phyloP scores from a whole-genome alignment of 2,329 filamentous ascomycete genomes.

The Sporothrix luriei region DNA sequence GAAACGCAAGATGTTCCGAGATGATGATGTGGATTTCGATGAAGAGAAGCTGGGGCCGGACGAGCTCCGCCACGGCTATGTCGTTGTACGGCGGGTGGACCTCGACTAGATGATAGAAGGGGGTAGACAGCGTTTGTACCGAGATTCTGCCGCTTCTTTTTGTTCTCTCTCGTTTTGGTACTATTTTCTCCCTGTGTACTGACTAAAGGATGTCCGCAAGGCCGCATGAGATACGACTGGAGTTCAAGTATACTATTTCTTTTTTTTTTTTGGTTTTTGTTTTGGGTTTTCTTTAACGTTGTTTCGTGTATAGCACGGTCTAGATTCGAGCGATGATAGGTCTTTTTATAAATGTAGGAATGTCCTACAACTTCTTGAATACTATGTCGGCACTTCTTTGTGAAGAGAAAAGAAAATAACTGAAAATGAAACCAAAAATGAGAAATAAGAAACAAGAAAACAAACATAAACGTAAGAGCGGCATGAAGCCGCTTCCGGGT shows the following conservation, averaged over 20 bases:
- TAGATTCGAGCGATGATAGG: background rate
- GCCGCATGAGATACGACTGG: slow-evolving; percentile 11
- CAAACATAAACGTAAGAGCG: background rate
- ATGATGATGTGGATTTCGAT: slow-evolving; percentile 50
- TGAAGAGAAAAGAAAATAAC: background rate
- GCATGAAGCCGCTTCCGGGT: background rate
- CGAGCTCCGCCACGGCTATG: slow-evolving; percentile 55
- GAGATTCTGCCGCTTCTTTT: background rate
- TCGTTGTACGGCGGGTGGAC: slow-evolving; percentile 57
- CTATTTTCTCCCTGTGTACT: background rate
- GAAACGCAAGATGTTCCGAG: slow-evolving; percentile 38
- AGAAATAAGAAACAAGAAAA: background rate
- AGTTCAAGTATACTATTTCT: background rate
- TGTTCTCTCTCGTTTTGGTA: background rate
- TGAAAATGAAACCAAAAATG: background rate
- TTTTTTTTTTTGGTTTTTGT: background rate
- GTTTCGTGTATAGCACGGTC: background rate
- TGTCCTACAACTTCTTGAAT: background rate
- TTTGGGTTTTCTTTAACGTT: background rate
- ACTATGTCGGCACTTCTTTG: background rate
- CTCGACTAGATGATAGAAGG: slow-evolving; percentile 48
- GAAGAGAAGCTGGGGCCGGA: slow-evolving; percentile 55
- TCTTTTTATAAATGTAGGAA: background rate
- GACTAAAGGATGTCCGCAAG: slow-evolving; percentile 25
- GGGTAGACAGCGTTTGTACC: background rate